These are phyloP conservation scores for Pythium sp. DNA, from an alignment of 352 stramenopile species.

Conservation along the genomic window DNA sequence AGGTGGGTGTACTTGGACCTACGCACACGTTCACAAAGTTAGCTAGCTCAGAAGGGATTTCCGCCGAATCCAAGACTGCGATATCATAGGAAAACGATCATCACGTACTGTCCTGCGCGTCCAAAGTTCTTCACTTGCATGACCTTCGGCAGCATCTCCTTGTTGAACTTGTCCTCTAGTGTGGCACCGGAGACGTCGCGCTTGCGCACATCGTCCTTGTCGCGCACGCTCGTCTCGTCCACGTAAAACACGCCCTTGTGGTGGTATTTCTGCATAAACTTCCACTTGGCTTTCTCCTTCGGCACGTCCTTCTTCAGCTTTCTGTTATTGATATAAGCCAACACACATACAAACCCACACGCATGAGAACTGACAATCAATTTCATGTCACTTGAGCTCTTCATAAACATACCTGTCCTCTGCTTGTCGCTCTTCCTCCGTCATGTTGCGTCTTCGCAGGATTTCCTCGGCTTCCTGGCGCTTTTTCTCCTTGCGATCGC, in stretches of 20 bases:
- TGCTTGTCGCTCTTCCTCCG: conserved; percentile 91
- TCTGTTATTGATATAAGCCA: conserved; percentile 21
- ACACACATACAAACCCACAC: background rate
- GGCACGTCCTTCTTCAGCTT: conserved; percentile 82
- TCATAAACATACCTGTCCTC: conserved; percentile 76
- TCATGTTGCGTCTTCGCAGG: conserved; percentile 89
- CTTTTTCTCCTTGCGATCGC: conserved; percentile 71
- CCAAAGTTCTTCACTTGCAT: conserved; percentile 99
- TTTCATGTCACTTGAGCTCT: background rate
- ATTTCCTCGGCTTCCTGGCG: conserved; percentile 89
- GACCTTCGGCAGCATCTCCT: conserved; percentile 91
- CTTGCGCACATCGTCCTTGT: conserved; percentile 89
- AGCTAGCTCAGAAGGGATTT: background rate
- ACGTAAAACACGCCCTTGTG: conserved; percentile 98
- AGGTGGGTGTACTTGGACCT: conserved; percentile 98
- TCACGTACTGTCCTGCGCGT: conserved; percentile 84
- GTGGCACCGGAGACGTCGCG: conserved; percentile 89
- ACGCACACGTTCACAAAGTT: background rate
- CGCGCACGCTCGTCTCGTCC: conserved; percentile 90
- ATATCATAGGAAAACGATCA: background rate
- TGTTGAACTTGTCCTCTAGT: conserved; percentile 93
- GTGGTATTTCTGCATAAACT: conserved; percentile 98
- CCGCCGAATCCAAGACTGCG: background rate
- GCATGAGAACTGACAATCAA: background rate
- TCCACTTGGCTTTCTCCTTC: conserved; percentile 86